Evolutionary conservation across 805 yeast species (phyloP).

Genomic region (Zygosaccharomyces lentus): DNA sequence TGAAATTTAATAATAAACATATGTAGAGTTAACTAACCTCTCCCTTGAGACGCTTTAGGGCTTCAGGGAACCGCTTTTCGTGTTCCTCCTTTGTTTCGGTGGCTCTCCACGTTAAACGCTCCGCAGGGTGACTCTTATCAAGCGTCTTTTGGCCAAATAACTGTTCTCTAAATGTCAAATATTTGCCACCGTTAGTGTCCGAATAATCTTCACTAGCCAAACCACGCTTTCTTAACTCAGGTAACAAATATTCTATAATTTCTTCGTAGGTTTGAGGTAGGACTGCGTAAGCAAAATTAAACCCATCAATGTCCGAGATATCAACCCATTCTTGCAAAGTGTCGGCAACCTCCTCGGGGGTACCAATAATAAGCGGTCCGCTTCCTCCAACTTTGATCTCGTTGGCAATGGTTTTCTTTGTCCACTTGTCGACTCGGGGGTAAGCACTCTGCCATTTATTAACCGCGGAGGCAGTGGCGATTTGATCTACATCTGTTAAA

Average conservation of each 20-base stretch:
- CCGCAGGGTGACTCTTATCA: slow-evolving; percentile 22
- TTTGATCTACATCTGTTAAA: slow-evolving; percentile 30
- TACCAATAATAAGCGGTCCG: slow-evolving; percentile 35
- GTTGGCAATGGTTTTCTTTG: slow-evolving; percentile 30
- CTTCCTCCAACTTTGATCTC: slow-evolving; percentile 29
- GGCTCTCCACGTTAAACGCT: slow-evolving; percentile 22
- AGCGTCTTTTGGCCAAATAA: slow-evolving; percentile 32
- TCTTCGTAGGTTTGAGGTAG: slow-evolving; percentile 39
- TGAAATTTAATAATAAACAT: no score
- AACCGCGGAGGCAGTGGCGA: slow-evolving; percentile 33
- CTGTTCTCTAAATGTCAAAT: slow-evolving; percentile 35
- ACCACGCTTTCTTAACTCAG: slow-evolving; percentile 37
- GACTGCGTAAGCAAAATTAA: slow-evolving; percentile 40
- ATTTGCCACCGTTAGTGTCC: slow-evolving; percentile 14
- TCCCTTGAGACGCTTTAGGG: neutral
- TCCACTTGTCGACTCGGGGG: slow-evolving; percentile 20
- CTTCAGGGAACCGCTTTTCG: slow-evolving; percentile 17
- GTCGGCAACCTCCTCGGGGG: slow-evolving; percentile 40
- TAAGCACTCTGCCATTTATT: slow-evolving; percentile 28
- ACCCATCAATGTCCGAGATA: slow-evolving; percentile 42
- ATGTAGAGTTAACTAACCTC: neutral
- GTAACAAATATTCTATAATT: slow-evolving; percentile 36
- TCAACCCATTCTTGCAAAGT: slow-evolving; percentile 40
- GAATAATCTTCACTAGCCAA: slow-evolving; percentile 39
- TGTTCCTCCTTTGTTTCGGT: slow-evolving; percentile 30